Percentiles rank a stretch among this genome's conserved stretches.
Evolutionary conservation across 345 rosid species (phyloP).

Genomic region (Syzygium grande): DNA sequence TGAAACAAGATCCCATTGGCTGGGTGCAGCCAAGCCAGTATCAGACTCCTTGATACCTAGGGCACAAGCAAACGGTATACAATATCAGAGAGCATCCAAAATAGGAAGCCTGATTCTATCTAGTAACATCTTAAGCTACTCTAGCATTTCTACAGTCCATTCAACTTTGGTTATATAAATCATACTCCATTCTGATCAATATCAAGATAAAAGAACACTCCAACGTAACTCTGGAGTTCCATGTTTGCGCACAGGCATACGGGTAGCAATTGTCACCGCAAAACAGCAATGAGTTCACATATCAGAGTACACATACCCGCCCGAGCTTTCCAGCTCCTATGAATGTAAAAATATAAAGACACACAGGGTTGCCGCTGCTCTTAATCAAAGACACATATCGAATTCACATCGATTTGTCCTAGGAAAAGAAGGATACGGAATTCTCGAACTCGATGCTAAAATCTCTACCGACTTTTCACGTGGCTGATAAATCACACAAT

Average conservation of each 20-base stretch:
- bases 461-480: neutral
- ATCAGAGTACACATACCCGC: neutral
- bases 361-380: neutral
- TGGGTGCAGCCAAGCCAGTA: constrained; percentile 93
- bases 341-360: neutral
- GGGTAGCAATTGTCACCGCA: neutral
- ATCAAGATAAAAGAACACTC: neutral
- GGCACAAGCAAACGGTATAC: neutral
- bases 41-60: constrained; percentile 96
- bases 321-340: neutral
- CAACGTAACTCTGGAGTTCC: neutral
- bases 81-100: neutral
- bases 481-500: neutral
- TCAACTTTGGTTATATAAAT: neutral
- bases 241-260: neutral
- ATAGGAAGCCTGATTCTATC: neutral
- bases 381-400: neutral
- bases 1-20: constrained; percentile 99
- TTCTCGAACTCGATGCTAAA: neutral
- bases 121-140: neutral
- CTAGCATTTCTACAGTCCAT: neutral
- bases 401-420: neutral
- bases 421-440: neutral
- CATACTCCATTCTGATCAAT: neutral
- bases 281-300: neutral